Base-by-base conservation (phyloP, 2,329 filamentous ascomycete species). In the Cercospora sesami region DNA sequence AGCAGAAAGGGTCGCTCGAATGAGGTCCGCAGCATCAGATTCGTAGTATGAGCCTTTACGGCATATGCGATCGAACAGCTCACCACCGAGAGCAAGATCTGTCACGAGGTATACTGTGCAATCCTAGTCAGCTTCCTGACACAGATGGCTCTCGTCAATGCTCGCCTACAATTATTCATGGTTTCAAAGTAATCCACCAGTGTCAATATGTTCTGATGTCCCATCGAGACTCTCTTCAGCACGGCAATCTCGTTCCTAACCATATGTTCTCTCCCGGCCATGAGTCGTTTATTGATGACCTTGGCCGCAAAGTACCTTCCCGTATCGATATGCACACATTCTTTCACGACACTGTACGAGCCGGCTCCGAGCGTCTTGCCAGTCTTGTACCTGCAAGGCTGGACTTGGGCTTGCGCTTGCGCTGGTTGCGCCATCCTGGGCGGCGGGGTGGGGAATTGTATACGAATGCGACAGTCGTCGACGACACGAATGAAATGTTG, bases 161-260 rank as follows among this genome's bases (percentile, higher is more conserved):
- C 21, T 48, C 16, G 14, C 75, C 85, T 66, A 90, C 88, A 87
- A 81, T 99, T 99, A 83, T 99, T 98, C 92, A 97, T 96, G 6
- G 95, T 99, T 83, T 99, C 95, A 78, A 99, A 99, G 82, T 98
- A 99, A 83, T 99, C 95, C 75, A 98, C 95, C 68, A 99, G 86
- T 1, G 95, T 99, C 69, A 99, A 84, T 79, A 99, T 98, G 79
- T 99, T 99, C 80, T 95, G 92, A 82, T 99, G 94, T 65, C 95
- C 95, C 92, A 99, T 97, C 1, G 94, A 98, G n/a, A 99, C 94
- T 77, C 91, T 91, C 81, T 98, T 98, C 73, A 99, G 86, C 28
- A 99, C 93, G 6, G 95, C 94, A 75, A 99, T 99, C 82, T 99
- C 95, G 79, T 99, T 99, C 71, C 95, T 91, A 77, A 97, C 95